Percentiles rank a stretch among this genome's conserved stretches.
Conservation (phyloP, 108 stramenopile species). For the Aurantiochytrium sp. region DNA sequence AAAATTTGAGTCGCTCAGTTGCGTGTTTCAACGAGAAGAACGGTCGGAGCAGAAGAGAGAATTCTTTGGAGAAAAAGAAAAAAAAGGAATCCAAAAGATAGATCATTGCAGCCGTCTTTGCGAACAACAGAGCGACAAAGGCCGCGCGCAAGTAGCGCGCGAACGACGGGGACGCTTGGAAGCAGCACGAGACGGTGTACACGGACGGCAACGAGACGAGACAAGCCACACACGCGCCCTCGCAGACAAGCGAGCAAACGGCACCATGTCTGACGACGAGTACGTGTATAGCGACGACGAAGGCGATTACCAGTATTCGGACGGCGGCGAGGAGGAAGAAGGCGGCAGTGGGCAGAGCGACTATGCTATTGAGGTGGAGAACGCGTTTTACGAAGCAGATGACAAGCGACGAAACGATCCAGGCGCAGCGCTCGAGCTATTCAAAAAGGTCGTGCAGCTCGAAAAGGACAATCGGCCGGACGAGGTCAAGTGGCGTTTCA, state of each 20-base stretch:
- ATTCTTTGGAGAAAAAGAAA: too few species aligned
- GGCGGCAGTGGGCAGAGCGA: conserved; percentile 29
- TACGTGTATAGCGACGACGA: conserved; percentile 51
- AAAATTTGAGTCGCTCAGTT: too few species aligned
- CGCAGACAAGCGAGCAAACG: not conserved
- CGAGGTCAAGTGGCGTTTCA: conserved; percentile 51
- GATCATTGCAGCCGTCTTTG: too few species aligned
- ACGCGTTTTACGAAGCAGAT: conserved; percentile 56
- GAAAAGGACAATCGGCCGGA: conserved; percentile 36
- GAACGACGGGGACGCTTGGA: too few species aligned
- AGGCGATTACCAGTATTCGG: conserved; percentile 24
- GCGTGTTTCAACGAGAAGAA: too few species aligned
- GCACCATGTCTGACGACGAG: conserved; percentile 37
- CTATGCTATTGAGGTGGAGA: conserved; percentile 48
- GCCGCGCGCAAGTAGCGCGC: too few species aligned
- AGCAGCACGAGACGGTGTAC: too few species aligned
- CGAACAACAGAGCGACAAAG: too few species aligned
- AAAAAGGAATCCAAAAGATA: too few species aligned
- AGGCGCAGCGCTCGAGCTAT: conserved; percentile 33
- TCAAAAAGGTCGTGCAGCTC: conserved; percentile 41
- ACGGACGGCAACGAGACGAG: too few species aligned
- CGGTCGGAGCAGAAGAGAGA: too few species aligned
- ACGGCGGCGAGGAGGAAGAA: conserved; percentile 21
- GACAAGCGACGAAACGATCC: conserved; percentile 35
- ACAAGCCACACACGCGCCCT: not conserved